phyloP scores from a whole-genome alignment of 345 rosid species.

The Citrus inodora region DNA sequence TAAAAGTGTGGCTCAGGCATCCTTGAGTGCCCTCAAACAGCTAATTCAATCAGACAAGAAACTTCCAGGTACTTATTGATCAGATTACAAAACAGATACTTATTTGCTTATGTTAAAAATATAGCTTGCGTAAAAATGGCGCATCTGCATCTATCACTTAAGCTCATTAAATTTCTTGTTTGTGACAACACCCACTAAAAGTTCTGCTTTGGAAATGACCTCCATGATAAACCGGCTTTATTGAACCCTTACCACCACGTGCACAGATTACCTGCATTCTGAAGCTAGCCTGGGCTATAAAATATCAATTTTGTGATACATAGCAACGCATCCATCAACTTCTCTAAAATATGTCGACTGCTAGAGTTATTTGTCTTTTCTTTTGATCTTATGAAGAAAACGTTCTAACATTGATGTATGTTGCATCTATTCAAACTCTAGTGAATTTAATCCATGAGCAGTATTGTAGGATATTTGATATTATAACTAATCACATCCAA shows the following conservation, averaged over 20 bases:
- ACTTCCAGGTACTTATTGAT: conserved; percentile 61
- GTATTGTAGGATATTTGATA: not conserved
- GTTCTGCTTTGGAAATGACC: not conserved
- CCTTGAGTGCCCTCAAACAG: conserved; percentile 82
- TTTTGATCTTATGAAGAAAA: not conserved
- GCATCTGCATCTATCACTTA: not conserved
- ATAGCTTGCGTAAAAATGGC: not conserved
- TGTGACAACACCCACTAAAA: not conserved
- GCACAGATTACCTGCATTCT: not conserved
- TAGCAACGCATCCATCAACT: no score
- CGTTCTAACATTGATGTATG: not conserved
- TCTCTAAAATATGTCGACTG: not conserved
- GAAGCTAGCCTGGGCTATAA: not conserved
- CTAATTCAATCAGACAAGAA: conserved; percentile 67
- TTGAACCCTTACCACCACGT: not conserved
- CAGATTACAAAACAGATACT: no score
- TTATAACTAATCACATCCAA: not conserved
- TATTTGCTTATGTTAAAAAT: not conserved
- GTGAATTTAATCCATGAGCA: not conserved
- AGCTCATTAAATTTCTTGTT: not conserved
- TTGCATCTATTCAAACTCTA: not conserved
- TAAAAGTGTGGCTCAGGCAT: conserved; percentile 76
- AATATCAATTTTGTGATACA: not conserved
- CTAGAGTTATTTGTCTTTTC: not conserved
- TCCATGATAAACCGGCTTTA: not conserved